Percentiles rank a stretch among this genome's conserved stretches.
Conservation (phyloP, 2,329 filamentous ascomycete genomes). For the Metarhizium rileyi region DNA sequence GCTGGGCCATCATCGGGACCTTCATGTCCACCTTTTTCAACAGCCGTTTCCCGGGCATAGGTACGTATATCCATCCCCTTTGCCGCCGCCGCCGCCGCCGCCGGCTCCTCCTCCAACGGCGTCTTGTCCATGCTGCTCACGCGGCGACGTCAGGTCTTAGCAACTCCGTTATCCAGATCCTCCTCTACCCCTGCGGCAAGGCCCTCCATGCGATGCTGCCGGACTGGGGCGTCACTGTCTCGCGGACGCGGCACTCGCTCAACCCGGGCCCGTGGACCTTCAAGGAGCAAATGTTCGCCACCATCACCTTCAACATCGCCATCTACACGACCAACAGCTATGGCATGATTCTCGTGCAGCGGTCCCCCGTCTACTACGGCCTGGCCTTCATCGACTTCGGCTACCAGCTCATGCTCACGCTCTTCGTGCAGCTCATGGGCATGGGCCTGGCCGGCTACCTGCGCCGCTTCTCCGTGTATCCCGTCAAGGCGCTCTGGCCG, state of each 20-base stretch:
- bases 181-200: constrained; percentile 36
- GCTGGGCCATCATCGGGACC: constrained; percentile 11
- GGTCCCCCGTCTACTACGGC: constrained; percentile 33
- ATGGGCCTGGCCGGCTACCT: constrained; percentile 43
- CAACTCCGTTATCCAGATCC: constrained; percentile 32
- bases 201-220: constrained; percentile 33
- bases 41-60: constrained; percentile 28
- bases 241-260: constrained; percentile 31
- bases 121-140: not conserved
- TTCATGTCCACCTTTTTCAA: constrained; percentile 33
- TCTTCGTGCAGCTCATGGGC: constrained; percentile 43
- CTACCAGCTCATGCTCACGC: constrained; percentile 35
- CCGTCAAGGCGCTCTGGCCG: constrained; percentile 42
- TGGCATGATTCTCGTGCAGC: constrained; percentile 37
- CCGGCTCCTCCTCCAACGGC: not conserved
- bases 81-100: not conserved
- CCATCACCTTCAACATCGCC: constrained; percentile 46
- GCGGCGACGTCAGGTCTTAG: constrained; percentile 14
- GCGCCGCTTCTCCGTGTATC: constrained; percentile 42
- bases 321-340: constrained; percentile 36
- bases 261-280: constrained; percentile 46
- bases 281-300: constrained; percentile 52
- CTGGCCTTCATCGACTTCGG: constrained; percentile 28
- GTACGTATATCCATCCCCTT: constrained; percentile 1
- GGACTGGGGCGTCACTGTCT: constrained; percentile 32